Evolutionary conservation across 345 rosid genomes (phyloP).

Genomic region (Kernera saxatilis): DNA sequence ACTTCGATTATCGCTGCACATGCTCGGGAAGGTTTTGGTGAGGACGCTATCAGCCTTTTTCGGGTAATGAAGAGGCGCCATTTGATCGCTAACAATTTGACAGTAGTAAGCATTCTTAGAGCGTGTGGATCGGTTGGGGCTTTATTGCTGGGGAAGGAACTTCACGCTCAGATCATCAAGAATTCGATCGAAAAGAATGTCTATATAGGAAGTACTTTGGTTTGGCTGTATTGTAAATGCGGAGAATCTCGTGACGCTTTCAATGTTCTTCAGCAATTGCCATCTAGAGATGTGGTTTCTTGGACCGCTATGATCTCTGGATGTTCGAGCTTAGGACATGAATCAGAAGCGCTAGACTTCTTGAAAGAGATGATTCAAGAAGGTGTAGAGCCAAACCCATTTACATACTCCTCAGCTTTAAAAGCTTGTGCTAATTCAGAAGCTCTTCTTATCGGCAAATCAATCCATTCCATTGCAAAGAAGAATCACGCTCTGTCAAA

Average conservation of each 20-base stretch:
- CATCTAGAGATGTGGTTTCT: conserved; percentile 72
- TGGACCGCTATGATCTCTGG: conserved; percentile 97
- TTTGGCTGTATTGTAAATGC: conserved; percentile 84
- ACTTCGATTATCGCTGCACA: conserved; percentile 88
- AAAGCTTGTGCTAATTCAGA: conserved; percentile 84
- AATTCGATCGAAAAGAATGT: conserved; percentile 43
- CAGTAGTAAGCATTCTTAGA: conserved; percentile 69
- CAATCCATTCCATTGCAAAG: conserved; percentile 75
- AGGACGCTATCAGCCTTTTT: conserved; percentile 69
- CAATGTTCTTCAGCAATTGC: conserved; percentile 65
- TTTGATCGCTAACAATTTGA: conserved; percentile 54
- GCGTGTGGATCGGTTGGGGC: conserved; percentile 74
- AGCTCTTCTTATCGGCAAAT: conserved; percentile 51
- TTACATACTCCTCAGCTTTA: conserved; percentile 73
- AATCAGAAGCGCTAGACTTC: conserved; percentile 61
- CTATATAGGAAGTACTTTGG: conserved; percentile 65
- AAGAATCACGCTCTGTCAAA: conserved; percentile 57
- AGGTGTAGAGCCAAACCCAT: conserved; percentile 76
- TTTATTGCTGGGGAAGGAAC: conserved; percentile 53
- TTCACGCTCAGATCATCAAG: conserved; percentile 73
- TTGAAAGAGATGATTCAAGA: conserved; percentile 84
- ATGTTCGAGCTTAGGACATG: conserved; percentile 64
- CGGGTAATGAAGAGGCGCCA: conserved; percentile 66
- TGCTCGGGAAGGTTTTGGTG: conserved; percentile 71
- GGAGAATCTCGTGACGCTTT: conserved; percentile 54